phyloP scores from a whole-genome alignment of 352 stramenopile species.

The Blastocystis hominis region DNA sequence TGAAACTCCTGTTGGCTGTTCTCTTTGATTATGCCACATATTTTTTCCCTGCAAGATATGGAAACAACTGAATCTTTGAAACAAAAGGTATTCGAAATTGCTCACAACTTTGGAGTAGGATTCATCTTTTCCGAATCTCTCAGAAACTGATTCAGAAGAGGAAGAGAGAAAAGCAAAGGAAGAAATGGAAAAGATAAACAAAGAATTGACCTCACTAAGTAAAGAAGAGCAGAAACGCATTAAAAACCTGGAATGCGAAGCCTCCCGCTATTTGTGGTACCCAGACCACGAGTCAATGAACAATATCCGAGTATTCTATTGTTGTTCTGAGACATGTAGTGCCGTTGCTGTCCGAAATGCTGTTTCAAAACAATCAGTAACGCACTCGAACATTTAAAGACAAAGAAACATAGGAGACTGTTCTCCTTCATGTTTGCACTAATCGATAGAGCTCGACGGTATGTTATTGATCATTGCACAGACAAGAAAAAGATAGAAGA shows the following conservation, averaged over 20 bases:
- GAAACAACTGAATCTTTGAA: not conserved
- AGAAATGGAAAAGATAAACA: not conserved
- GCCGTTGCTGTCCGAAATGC: constrained; percentile 20
- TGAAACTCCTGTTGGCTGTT: not conserved
- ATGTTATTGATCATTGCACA: constrained; percentile 38
- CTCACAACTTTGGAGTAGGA: not conserved
- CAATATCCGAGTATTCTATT: not conserved
- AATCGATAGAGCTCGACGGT: not conserved
- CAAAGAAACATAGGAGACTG: constrained; percentile 1
- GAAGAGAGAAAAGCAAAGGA: not conserved
- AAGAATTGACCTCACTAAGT: not conserved
- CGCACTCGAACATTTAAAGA: constrained; percentile 37
- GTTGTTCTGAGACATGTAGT: not conserved
- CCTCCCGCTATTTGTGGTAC: constrained; percentile 20
- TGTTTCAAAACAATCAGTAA: not conserved
- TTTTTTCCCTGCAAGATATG: not conserved
- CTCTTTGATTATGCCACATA: not conserved
- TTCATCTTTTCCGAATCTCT: not conserved
- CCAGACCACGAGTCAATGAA: not conserved
- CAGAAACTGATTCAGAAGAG: not conserved
- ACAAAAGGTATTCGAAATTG: not conserved
- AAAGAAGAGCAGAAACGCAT: not conserved
- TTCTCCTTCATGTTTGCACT: not conserved
- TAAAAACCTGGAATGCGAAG: constrained; percentile 21
- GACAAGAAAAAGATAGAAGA: not conserved